Evolutionary conservation across 176 grass and related monocot genomes (phyloP).

Genomic region (Rhynchospora tenuis): DNA sequence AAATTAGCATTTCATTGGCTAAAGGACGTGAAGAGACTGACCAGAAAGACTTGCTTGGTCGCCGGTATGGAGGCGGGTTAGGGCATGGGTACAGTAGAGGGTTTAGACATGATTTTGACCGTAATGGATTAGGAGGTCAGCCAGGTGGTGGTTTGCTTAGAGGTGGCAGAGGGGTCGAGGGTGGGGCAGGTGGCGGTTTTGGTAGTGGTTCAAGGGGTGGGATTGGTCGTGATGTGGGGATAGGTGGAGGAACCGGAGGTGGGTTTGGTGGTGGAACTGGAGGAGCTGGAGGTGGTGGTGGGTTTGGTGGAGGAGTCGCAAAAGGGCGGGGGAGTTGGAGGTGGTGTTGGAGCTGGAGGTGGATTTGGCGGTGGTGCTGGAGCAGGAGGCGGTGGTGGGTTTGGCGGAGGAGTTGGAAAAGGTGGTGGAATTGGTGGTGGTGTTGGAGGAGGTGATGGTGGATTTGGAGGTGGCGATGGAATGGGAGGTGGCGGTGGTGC

Average conservation of each 20-base stretch:
- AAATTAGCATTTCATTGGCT: not conserved
- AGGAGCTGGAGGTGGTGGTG: too few species aligned
- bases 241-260: not conserved
- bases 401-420: not conserved
- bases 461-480: not conserved
- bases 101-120: constrained; percentile 6
- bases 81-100: constrained; percentile 7
- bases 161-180: not conserved
- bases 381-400: not conserved
- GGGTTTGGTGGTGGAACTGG: not conserved
- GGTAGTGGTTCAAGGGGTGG: not conserved
- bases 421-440: not conserved
- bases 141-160: not conserved
- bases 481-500: not conserved
- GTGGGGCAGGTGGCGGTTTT: not conserved
- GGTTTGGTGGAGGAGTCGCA: too few species aligned
- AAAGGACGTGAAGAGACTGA: not conserved
- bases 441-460: not conserved
- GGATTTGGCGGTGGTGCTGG: not conserved
- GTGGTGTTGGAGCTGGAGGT: not conserved
- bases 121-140: not conserved
- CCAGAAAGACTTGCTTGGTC: not conserved
- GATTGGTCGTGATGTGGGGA: not conserved
- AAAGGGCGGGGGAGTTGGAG: not conserved
- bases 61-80: not conserved